These are phyloP conservation scores for Canavalia ensiformis DNA, from an alignment of 306 rosid genomes.

Conservation along the genomic window DNA sequence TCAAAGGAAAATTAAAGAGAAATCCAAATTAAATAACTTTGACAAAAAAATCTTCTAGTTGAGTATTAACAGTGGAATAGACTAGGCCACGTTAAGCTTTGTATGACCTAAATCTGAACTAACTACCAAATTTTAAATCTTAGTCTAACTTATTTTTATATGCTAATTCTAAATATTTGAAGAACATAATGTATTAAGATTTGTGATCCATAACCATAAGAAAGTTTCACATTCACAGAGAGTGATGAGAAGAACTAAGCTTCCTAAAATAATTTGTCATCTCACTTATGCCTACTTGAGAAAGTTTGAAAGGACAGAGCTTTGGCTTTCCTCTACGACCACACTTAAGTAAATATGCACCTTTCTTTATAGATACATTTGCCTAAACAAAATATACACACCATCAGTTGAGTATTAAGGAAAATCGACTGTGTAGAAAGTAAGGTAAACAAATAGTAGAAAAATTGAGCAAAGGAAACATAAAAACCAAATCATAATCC, in stretches of 20 bases:
- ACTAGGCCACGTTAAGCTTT: too few relatives aligned
- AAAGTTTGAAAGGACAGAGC: slow-evolving; percentile 83
- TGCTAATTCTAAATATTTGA: background rate
- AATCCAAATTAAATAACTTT: too few relatives aligned
- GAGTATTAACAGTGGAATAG: too few relatives aligned
- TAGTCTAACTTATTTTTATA: too few relatives aligned
- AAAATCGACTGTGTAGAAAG: background rate
- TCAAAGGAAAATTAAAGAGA: too few relatives aligned
- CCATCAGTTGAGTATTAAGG: slow-evolving; percentile 32
- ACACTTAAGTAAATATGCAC: slow-evolving; percentile 80
- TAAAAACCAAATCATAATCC: slow-evolving; percentile 24
- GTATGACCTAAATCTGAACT: too few relatives aligned
- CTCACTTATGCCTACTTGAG: slow-evolving; percentile 59
- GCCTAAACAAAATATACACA: slow-evolving; percentile 63
- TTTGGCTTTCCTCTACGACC: slow-evolving; percentile 85
- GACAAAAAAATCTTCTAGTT: too few relatives aligned
- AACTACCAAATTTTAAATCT: too few relatives aligned
- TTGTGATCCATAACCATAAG: too few relatives aligned
- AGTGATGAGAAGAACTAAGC: background rate
- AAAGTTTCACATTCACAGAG: too few relatives aligned
- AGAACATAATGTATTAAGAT: slow-evolving; percentile 12
- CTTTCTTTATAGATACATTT: slow-evolving; percentile 84
- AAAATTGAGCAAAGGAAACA: slow-evolving; percentile 33
- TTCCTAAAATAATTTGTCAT: slow-evolving; percentile 7
- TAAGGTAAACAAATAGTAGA: slow-evolving; percentile 30